These are phyloP conservation scores for Bassia scoparia DNA, from an alignment of 148 eudicot species.

Conservation along the genomic window DNA sequence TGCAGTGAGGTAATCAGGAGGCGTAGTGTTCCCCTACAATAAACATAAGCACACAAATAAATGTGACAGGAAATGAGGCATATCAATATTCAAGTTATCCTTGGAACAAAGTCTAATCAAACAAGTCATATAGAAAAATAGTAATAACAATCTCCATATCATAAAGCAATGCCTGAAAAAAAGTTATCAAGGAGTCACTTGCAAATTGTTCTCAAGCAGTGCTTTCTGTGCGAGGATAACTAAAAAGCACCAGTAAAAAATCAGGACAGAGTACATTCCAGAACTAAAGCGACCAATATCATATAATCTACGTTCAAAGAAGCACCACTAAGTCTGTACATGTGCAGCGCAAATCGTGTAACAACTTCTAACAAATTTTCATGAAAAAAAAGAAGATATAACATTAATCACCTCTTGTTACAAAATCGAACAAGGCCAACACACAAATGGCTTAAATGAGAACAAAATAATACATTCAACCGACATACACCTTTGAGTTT, in stretches of 20 bases:
- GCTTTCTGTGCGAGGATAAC: slow-evolving; percentile 97
- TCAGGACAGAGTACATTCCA: slow-evolving; percentile 3
- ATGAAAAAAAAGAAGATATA: too few species aligned
- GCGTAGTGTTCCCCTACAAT: slow-evolving; percentile 65
- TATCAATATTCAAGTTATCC: not conserved
- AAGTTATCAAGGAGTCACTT: too few species aligned
- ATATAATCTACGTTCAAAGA: too few species aligned
- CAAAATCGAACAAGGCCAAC: too few species aligned
- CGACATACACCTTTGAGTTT: too few species aligned
- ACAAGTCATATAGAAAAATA: not conserved
- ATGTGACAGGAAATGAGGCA: not conserved
- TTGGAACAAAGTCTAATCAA: slow-evolving; percentile 4
- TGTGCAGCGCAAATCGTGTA: too few species aligned
- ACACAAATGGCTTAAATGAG: too few species aligned
- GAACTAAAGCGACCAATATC: not conserved
- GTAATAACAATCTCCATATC: not conserved
- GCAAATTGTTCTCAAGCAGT: too few species aligned
- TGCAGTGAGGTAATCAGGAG: slow-evolving; percentile 87
- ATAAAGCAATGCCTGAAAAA: not conserved
- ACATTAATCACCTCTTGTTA: too few species aligned
- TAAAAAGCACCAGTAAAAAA: slow-evolving; percentile 28
- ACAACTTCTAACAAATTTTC: too few species aligned
- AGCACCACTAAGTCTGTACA: too few species aligned
- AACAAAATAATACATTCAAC: too few species aligned
- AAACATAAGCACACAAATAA: slow-evolving; percentile 11